phyloP scores from a whole-genome alignment of 2,329 filamentous ascomycete genomes.

The Ophiostoma tasmaniense region DNA sequence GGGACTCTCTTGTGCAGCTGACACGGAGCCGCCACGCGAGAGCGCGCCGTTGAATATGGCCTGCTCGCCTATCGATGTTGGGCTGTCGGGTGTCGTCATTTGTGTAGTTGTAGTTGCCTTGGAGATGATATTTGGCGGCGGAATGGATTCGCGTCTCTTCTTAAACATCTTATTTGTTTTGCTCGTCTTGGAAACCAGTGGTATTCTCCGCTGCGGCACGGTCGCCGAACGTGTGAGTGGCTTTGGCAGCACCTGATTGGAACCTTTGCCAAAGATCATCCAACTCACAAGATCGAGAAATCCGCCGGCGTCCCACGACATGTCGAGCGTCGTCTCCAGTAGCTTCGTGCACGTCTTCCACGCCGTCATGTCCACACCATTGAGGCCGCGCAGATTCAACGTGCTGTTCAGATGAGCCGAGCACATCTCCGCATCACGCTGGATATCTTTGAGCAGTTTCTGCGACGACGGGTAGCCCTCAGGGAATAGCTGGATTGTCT shows the following conservation, averaged over 20 bases:
- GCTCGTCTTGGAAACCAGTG: background rate
- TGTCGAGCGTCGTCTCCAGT: background rate
- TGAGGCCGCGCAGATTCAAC: background rate
- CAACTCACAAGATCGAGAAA: conserved; percentile 1
- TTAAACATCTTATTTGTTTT: background rate
- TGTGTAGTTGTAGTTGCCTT: background rate
- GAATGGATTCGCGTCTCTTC: background rate
- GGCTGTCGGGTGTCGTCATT: background rate
- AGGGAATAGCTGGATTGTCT: background rate
- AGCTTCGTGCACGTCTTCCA: background rate
- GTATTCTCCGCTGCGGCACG: background rate
- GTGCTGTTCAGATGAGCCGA: background rate
- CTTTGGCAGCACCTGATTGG: background rate
- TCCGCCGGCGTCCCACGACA: background rate
- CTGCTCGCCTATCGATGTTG: background rate
- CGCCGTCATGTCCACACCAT: background rate
- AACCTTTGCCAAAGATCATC: background rate
- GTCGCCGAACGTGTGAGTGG: background rate
- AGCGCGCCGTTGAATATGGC: background rate
- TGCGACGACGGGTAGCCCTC: background rate
- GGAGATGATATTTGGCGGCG: background rate
- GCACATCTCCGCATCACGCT: background rate
- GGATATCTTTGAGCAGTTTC: background rate
- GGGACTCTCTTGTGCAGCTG: background rate
- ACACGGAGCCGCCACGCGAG: background rate